Base-by-base conservation (phyloP, 495 filamentous ascomycete genomes). In the Sphaerosporella brunnea region DNA sequence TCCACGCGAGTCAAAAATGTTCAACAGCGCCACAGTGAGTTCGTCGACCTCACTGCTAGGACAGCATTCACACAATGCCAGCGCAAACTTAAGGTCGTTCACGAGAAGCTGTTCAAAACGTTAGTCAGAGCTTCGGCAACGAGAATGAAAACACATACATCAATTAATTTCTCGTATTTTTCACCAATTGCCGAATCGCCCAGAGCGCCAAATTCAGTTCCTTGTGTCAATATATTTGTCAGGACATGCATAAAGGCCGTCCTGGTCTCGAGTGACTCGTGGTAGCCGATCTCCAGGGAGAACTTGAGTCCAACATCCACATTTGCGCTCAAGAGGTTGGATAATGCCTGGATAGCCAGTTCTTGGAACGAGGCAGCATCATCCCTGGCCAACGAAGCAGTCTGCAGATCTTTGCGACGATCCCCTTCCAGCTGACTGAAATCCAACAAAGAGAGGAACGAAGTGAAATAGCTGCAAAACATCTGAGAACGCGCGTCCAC, bases 251-350 rank as follows among this genome's bases (percentile, higher is more conserved):
- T 70, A 52, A 80, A 80, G 16, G 76, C 76, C 5, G 75, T 80
- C 32, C 76, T 66, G 44, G 78, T 77, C 55, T 77, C 73, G 8
- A 74, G 58, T 53, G 77, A 74, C 56, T 80, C 73, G 50, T 79
- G 72, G 50, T 80, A 80, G 4, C 75, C 76, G 49, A 80, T 77
- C 50, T 68, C 70, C 19, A 80, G 61, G 8, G 72, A 74, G 53
- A 77, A 71, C 58, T 80, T 78, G 13, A 80, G 60, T 1, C 76
- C 76, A 15, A 80, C 75, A 56, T 80, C 76, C 26, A 80, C 75
- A 54, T 80, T 80, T 2, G 76, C 75, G 47, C 74, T 78, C 30
- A 80, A 59, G 2, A 80, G 66, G 48, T 80, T 80, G 16, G 74
- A 78, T 28, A 80, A 63, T 18, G 77, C 75, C 23, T 67, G 72